Evolutionary conservation across 1,139 yeast genomes (phyloP).

Genomic region (Geotrichum restrictum): DNA sequence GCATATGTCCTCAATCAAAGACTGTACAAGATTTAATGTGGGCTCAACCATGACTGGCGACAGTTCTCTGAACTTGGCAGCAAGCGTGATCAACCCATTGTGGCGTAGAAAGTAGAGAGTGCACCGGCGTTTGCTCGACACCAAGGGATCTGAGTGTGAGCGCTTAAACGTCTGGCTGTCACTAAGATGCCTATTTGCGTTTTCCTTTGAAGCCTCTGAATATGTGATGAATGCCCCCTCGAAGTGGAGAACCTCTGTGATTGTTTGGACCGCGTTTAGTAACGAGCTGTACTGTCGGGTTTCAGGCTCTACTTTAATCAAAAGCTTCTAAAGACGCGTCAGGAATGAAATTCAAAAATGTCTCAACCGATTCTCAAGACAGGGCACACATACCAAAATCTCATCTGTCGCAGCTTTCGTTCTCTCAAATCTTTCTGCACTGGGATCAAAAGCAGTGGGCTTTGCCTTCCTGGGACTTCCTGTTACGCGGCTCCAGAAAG

Average conservation of each 20-base stretch:
- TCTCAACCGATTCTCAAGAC: too few species aligned
- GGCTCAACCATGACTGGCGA: conserved; percentile 21
- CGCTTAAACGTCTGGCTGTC: conserved; percentile 8
- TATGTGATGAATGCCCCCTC: not conserved
- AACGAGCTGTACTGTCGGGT: conserved; percentile 5
- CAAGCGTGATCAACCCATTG: conserved; percentile 22
- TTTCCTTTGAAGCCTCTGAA: not conserved
- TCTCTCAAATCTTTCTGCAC: conserved; percentile 20
- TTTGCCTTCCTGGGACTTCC: conserved; percentile 16
- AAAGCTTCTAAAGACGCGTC: conserved; percentile 4
- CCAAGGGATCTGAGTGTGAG: conserved; percentile 10
- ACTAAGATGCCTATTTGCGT: not conserved
- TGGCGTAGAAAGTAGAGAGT: conserved; percentile 25
- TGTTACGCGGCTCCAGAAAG: conserved; percentile 24
- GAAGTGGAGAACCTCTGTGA: not conserved
- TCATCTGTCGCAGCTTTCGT: conserved; percentile 26
- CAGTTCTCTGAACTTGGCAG: conserved; percentile 21
- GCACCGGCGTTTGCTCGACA: conserved; percentile 15
- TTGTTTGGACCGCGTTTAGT: conserved; percentile 7
- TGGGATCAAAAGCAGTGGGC: conserved; percentile 1
- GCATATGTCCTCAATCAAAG: conserved; percentile 22
- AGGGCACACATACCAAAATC: conserved; percentile 15
- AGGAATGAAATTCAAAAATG: not conserved
- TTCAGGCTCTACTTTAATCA: conserved; percentile 17
- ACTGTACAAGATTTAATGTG: conserved; percentile 24